Conservation (phyloP, 306 rosid species). For the Styphnolobium japonicum region DNA sequence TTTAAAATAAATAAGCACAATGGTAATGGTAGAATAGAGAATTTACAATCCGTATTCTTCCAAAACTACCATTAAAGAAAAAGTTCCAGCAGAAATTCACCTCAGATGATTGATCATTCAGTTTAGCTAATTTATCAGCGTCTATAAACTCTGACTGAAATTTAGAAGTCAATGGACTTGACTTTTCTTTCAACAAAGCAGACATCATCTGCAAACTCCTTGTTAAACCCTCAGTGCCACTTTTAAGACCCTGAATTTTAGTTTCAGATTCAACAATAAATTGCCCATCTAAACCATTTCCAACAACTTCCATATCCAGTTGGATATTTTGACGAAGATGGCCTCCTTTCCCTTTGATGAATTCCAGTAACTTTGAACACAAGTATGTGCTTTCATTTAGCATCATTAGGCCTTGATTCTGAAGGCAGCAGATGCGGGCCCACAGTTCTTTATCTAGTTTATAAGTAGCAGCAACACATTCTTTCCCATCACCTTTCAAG, state of each 20-base stretch:
- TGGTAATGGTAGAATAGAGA: neutral
- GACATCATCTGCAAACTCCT: constrained; percentile 84
- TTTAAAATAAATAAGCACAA: neutral
- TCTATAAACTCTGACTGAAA: constrained; percentile 38
- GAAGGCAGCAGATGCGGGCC: constrained; percentile 67
- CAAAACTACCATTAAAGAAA: neutral
- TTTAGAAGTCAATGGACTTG: constrained; percentile 47
- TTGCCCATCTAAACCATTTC: constrained; percentile 62
- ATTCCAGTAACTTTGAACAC: constrained; percentile 64
- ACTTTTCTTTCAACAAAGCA: constrained; percentile 65
- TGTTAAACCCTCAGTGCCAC: constrained; percentile 62
- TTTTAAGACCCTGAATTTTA: constrained; percentile 74
- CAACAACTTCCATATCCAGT: constrained; percentile 33
- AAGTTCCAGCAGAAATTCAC: constrained; percentile 39
- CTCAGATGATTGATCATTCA: constrained; percentile 60
- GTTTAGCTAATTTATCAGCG: constrained; percentile 39
- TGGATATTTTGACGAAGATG: constrained; percentile 36
- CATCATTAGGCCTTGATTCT: constrained; percentile 78
- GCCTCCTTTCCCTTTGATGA: constrained; percentile 54
- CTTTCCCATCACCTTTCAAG: constrained; percentile 73
- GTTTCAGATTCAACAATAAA: constrained; percentile 71
- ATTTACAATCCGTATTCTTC: neutral
- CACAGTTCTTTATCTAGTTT: constrained; percentile 78
- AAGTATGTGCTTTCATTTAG: constrained; percentile 66
- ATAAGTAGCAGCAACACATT: constrained; percentile 53